These are phyloP conservation scores for Colletotrichum camelliae DNA, from an alignment of 2,329 filamentous ascomycete species.

Conservation along the genomic window DNA sequence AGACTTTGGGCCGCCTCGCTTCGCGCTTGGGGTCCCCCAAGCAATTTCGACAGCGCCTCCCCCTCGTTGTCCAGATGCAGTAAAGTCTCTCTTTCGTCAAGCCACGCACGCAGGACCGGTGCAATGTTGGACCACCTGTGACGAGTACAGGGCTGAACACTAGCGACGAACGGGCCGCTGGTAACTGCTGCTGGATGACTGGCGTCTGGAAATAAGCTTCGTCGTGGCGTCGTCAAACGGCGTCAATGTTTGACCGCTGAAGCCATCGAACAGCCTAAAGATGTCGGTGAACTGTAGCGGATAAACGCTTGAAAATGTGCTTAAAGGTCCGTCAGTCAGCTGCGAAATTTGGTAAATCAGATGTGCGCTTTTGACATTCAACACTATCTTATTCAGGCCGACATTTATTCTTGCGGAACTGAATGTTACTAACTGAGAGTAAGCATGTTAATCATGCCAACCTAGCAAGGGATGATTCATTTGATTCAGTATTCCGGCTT, in stretches of 20 bases:
- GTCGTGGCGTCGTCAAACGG: background rate
- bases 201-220: background rate
- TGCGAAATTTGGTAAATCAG: accelerated
- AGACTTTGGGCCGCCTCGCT: background rate
- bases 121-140: background rate
- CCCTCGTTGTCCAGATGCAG: background rate
- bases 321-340: background rate
- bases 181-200: background rate
- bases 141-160: background rate
- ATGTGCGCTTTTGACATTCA: too few species aligned
- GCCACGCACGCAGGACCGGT: background rate
- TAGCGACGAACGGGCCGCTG: background rate
- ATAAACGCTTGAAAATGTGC: background rate
- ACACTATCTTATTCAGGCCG: too few species aligned
- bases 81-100: background rate
- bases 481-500: too few species aligned
- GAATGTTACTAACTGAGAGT: too few species aligned
- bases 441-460: too few species aligned
- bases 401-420: too few species aligned
- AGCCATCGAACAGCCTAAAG: background rate
- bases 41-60: background rate
- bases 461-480: too few species aligned
- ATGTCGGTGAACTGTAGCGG: background rate
- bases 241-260: background rate
- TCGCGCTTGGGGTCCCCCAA: background rate